Evolutionary conservation across 2,329 filamentous ascomycete genomes (phyloP), one percentile per base, ranked within the genome.

Genomic region (Aspergillus quadrilineatus): DNA sequence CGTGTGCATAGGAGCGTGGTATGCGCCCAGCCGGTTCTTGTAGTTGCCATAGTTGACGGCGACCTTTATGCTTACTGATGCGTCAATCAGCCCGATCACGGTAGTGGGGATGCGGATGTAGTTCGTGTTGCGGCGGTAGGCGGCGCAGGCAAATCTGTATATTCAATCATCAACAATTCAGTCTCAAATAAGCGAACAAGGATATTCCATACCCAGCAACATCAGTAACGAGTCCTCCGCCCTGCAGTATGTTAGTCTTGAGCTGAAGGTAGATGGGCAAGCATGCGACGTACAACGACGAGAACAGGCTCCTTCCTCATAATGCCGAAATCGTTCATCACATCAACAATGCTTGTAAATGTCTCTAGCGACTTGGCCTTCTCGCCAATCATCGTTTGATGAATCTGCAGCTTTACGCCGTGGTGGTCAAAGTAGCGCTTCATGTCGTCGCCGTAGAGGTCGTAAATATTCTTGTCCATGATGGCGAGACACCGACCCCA

Each of bases 391-490:
- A 50, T 50, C 5, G 48, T 50, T 14, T 50, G 48, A 10, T 50
- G 48, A 36, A 50, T 41, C 34, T 28, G 12, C 15, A 50, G n/a
- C 48, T 37, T 8, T 36, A 50, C 34, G 1, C 26, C 39, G 39
- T 52, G 49, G 10, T 42, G 39, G 6, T n/a, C 49, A 43, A 52
- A 32, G 49, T 52, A 52, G 10, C 12, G n/a, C 28, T 52, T 36
- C 49, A 52, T 52, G 26, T 52, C 32, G 15, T 42, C 49, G 7
- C 49, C 37, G 49, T 52, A 52, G 2, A 52, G 26, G 17, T 43
- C 37, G 3, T 44, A 52, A 28, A 52, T 52, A 9, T 52, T 52
- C 37, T 52, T 52, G 49, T 52, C 49, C 49, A 52, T 52, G 26
- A 52, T 52, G 14, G 49, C 49, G 37, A 52, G 9, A n/a, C 49